Percentiles rank a stretch among this genome's conserved stretches.
Evolutionary conservation across 2,329 filamentous ascomycete species (phyloP).

Genomic region (Tetracladium maxilliforme): DNA sequence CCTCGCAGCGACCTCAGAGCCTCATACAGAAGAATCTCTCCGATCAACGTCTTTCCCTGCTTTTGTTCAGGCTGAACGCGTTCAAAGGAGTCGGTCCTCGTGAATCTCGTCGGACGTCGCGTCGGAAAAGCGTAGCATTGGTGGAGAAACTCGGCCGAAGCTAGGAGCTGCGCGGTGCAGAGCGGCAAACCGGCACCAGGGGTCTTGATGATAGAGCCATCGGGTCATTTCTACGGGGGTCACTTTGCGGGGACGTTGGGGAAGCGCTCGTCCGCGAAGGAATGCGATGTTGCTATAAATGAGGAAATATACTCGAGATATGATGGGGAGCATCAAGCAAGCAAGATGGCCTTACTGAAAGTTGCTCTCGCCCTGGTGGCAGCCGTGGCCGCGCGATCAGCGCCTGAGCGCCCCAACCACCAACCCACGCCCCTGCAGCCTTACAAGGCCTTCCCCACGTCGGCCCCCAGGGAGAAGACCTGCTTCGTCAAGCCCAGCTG

Average conservation of each 20-base stretch:
- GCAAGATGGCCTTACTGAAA: not conserved
- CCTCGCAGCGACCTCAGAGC: not conserved
- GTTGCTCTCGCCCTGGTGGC: constrained; percentile 1
- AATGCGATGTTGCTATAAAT: not conserved
- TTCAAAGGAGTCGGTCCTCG: too few relatives aligned
- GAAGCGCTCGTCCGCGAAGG: not conserved
- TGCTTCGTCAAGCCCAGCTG: not conserved
- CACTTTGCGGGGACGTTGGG: constrained; percentile 1
- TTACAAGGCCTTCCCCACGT: constrained; percentile 1
- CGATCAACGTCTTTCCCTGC: not conserved
- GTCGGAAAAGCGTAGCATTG: too few relatives aligned
- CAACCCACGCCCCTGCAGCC: not conserved
- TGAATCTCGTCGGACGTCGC: too few relatives aligned
- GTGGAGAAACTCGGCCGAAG: too few relatives aligned
- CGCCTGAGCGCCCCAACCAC: not conserved
- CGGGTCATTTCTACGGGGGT: not conserved
- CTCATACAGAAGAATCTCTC: not conserved
- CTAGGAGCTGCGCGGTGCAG: too few relatives aligned
- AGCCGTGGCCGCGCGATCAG: not conserved
- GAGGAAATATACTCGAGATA: too few relatives aligned
- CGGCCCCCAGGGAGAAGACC: constrained; percentile 1
- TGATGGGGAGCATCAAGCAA: too few relatives aligned
- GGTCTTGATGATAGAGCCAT: not conserved
- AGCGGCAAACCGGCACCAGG: not conserved
- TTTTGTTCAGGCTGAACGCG: too few relatives aligned